Evolutionary conservation across 192 early-diverging fungal species (phyloP), one percentile per base, ranked within the genome.

Genomic region (Linnemannia elongata): DNA sequence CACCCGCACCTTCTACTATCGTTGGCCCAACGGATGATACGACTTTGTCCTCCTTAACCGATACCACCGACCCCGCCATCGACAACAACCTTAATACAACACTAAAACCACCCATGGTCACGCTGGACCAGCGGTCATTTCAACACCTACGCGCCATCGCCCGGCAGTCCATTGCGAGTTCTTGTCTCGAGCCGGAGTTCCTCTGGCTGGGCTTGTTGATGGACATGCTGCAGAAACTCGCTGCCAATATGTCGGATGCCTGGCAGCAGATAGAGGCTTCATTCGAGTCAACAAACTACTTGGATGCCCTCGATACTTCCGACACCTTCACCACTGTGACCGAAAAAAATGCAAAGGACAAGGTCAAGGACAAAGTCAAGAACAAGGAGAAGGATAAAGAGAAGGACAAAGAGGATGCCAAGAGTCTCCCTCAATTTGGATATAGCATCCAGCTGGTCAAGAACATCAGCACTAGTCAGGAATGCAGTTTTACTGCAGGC

Each of bases 141-240:
- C 79, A 75, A n/a, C 85, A 87, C 24, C 20, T 87, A 9, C 85
- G 85, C 22, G 85, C 85, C 41, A 87, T 87, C 20, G 85, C 80
- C 15, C 85, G 85, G 15, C 85, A 87, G 35, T 87, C 85, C 27
- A 87, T 87, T 13, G 72, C 85, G 8, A 78, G 85, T 27, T 78
- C 85, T 20, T 81, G 76, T 75, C 85, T 87, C 24, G 79, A 87
- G 27, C 79, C 76, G n/a, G 85, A 87, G 54, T 78, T 87, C 30
- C 79, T 87, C 9, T 87, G 85, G 85, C 74, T 78, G 41, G 55
- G 80, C 39, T 72, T 87, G 27, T 75, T 87, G 44, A 87, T 87
- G 85, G 85, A 87, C 45, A 78, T 76, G 57, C 66, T 87, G n/a
- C 79, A 87, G 36, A 77, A 77, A 47, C 71, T 87, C 35, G 75